phyloP scores from a whole-genome alignment of 768 basidiomycete species.

The Termitomyces sp. region DNA sequence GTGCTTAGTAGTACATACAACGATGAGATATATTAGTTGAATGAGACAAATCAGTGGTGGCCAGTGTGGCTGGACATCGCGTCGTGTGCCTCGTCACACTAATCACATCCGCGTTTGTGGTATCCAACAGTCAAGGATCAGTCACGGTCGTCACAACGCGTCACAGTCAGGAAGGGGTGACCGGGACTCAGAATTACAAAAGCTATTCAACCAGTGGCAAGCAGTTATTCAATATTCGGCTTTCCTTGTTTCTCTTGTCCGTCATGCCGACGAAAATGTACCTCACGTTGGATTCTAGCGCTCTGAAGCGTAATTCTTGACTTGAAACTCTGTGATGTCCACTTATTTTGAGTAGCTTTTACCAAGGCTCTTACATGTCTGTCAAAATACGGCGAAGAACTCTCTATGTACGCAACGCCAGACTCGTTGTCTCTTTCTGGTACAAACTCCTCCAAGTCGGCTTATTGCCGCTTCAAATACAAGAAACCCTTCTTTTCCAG shows the following conservation, averaged over 20 bases:
- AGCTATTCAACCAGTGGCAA: too few species aligned
- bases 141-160: too few species aligned
- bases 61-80: too few species aligned
- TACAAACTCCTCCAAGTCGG: slow-evolving; percentile 77
- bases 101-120: too few species aligned
- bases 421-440: slow-evolving; percentile 61
- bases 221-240: not conserved
- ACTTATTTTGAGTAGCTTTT: slow-evolving; percentile 46
- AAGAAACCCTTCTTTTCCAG: slow-evolving; percentile 63
- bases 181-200: too few species aligned
- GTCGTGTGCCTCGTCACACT: too few species aligned
- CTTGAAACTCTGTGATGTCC: slow-evolving; percentile 5
- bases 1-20: too few species aligned
- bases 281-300: slow-evolving; percentile 55
- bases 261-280: slow-evolving; percentile 43
- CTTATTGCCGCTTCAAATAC: slow-evolving; percentile 77
- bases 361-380: slow-evolving; percentile 72
- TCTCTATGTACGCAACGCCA: slow-evolving; percentile 59
- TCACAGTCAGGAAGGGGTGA: too few species aligned
- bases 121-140: too few species aligned
- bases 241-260: not conserved
- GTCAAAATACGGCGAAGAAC: slow-evolving; percentile 78
- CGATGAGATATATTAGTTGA: too few species aligned
- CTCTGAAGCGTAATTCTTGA: slow-evolving; percentile 41
- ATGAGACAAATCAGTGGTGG: too few species aligned